phyloP scores from a whole-genome alignment of 176 grass and related monocot species.

The Panicum miliaceum region DNA sequence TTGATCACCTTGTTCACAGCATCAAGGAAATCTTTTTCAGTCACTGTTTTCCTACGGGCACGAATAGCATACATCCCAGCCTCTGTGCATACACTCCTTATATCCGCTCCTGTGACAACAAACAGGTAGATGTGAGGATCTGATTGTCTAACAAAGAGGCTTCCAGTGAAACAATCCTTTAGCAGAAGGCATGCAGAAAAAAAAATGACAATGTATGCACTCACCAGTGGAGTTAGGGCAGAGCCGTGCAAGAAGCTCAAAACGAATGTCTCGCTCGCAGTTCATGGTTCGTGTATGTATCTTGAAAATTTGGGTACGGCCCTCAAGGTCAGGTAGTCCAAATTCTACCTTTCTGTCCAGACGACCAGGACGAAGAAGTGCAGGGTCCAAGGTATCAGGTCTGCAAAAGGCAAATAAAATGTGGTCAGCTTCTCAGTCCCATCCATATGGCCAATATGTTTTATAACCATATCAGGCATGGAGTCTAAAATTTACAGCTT shows the following conservation, averaged over 20 bases:
- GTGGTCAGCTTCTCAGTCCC: background rate
- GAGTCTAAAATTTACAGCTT: background rate
- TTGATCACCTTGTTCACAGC: slow-evolving; percentile 94
- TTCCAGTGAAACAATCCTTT: background rate
- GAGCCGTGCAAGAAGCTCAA: slow-evolving; percentile 90
- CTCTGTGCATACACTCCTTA: slow-evolving; percentile 90
- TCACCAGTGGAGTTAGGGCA: slow-evolving; percentile 94
- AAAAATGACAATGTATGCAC: background rate
- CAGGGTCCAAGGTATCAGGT: slow-evolving; percentile 89
- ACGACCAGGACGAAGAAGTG: slow-evolving; percentile 81
- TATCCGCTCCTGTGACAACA: slow-evolving; percentile 66
- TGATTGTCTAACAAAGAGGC: background rate
- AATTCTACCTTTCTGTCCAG: slow-evolving; percentile 94
- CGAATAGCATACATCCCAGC: slow-evolving; percentile 91
- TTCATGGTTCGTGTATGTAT: slow-evolving; percentile 96
- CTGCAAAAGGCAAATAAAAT: slow-evolving; percentile 34
- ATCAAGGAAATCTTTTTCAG: slow-evolving; percentile 90
- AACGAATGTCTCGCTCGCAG: slow-evolving; percentile 85
- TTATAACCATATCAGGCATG: background rate
- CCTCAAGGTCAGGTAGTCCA: slow-evolving; percentile 85
- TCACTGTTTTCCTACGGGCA: slow-evolving; percentile 89
- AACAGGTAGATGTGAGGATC: background rate
- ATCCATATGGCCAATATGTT: slow-evolving; percentile 6
- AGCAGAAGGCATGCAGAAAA: background rate
- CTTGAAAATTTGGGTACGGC: slow-evolving; percentile 94